These are phyloP conservation scores for Skeletonema grethae DNA, from an alignment of 108 stramenopile species.

Conservation along the genomic window DNA sequence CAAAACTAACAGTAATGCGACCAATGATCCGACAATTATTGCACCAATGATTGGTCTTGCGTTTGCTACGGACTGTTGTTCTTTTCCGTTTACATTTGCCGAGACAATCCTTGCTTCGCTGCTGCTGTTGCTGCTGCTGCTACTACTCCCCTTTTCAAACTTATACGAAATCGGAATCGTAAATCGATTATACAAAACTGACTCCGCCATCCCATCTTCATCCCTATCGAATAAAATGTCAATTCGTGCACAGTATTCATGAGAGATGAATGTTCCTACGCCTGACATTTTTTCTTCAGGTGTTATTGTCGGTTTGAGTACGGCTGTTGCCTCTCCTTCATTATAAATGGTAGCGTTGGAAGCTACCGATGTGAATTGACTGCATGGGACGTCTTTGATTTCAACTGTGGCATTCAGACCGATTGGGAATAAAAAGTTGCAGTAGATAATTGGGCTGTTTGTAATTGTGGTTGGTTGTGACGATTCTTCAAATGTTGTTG, in stretches of 20 bases:
- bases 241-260: slow-evolving; percentile 10
- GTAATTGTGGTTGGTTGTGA: not conserved
- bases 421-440: slow-evolving; percentile 4
- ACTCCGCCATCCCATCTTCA: not conserved
- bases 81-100: not conserved
- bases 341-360: not conserved
- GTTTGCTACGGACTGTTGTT: not conserved
- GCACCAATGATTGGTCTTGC: not conserved
- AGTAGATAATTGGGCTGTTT: not conserved
- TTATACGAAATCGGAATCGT: not conserved
- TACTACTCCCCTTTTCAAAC: not conserved
- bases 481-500: not conserved
- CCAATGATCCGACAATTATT: not conserved
- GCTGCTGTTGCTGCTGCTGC: not conserved
- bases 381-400: slow-evolving; percentile 7
- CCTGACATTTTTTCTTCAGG: not conserved
- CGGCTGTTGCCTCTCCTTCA: slow-evolving; percentile 1
- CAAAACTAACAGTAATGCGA: not conserved
- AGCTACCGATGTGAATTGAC: not conserved
- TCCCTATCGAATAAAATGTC: not conserved
- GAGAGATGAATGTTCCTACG: not conserved
- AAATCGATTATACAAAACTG: not conserved
- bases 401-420: slow-evolving; percentile 13
- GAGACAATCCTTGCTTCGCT: not conserved
- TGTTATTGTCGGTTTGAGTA: slow-evolving; percentile 1